Conservation (phyloP, 805 yeast species). For the Spathaspora gorwiae region DNA sequence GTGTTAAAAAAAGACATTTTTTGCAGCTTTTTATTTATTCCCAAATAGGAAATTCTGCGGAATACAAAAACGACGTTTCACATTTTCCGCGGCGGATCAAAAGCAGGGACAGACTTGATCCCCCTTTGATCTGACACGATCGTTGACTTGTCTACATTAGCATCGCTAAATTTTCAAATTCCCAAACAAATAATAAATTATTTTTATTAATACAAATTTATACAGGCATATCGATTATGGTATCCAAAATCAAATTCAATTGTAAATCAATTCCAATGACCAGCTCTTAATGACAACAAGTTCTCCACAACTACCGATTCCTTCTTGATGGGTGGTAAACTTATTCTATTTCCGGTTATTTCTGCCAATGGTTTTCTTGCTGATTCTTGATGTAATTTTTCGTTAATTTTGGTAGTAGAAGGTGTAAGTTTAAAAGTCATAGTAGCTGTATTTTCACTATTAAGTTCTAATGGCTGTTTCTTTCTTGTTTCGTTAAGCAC, state of each 20-base stretch:
- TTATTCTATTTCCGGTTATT: conserved; percentile 5
- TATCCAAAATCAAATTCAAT: background rate
- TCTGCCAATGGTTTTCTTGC: conserved; percentile 25
- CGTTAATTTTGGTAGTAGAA: conserved; percentile 13
- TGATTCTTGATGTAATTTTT: conserved; percentile 11
- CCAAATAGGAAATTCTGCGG: no score
- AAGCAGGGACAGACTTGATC: no score
- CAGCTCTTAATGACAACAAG: conserved; percentile 35
- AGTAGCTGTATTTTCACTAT: conserved; percentile 24
- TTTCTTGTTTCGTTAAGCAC: conserved; percentile 26
- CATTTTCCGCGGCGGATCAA: no score
- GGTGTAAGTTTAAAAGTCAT: conserved; percentile 35
- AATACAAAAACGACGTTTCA: no score
- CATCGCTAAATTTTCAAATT: no score
- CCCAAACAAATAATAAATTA: background rate
- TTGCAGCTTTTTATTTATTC: no score
- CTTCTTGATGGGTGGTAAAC: conserved; percentile 5
- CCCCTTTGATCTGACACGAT: no score
- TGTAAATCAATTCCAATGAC: background rate
- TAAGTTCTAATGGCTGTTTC: conserved; percentile 29
- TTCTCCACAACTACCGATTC: conserved; percentile 34
- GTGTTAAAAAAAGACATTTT: no score
- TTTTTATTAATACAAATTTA: background rate
- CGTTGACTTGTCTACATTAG: no score
- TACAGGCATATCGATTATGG: background rate